These are phyloP conservation scores for Pythium rhizo-oryzae DNA, from an alignment of 352 stramenopile genomes.

Conservation along the genomic window DNA sequence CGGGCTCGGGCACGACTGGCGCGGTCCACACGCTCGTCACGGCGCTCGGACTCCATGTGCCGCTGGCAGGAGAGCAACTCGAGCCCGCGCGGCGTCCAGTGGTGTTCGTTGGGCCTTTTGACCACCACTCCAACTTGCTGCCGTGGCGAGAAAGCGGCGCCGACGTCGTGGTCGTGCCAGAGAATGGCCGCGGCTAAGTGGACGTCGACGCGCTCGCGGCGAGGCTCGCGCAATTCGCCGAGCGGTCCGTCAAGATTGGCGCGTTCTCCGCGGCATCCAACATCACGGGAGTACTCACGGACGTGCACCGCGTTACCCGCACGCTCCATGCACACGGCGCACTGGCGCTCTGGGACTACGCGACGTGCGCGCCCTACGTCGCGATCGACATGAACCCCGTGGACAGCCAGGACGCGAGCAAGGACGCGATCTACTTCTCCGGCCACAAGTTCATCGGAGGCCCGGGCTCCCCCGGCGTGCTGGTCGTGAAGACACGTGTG, in stretches of 20 bases:
- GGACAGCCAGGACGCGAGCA: conserved; percentile 28
- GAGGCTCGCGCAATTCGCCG: conserved; percentile 43
- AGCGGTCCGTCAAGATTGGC: conserved; percentile 60
- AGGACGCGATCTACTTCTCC: conserved; percentile 94
- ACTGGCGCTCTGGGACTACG: conserved; percentile 94
- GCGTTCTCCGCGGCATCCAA: conserved; percentile 92
- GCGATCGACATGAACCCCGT: conserved; percentile 94
- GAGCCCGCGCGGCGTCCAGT: conserved; percentile 42
- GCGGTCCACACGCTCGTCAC: conserved; percentile 67
- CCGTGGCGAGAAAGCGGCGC: conserved; percentile 91
- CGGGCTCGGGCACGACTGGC: conserved; percentile 71
- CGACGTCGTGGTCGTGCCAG: conserved; percentile 60
- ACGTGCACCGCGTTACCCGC: conserved; percentile 82
- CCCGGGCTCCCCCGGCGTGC: conserved; percentile 83
- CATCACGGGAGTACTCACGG: conserved; percentile 88
- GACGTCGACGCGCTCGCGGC: conserved; percentile 51
- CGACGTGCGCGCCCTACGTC: conserved; percentile 89
- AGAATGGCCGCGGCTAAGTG: conserved; percentile 37
- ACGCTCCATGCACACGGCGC: conserved; percentile 87
- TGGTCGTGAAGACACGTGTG: conserved; percentile 93
- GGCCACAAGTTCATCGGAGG: conserved; percentile 96
- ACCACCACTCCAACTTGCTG: conserved; percentile 96
- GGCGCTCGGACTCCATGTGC: conserved; percentile 41
- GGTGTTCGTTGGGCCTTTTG: conserved; percentile 89
- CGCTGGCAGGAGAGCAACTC: conserved; percentile 11